Evolutionary conservation across 139 green algal genomes (phyloP).

Genomic region (Chlamydomonas eustigma): DNA sequence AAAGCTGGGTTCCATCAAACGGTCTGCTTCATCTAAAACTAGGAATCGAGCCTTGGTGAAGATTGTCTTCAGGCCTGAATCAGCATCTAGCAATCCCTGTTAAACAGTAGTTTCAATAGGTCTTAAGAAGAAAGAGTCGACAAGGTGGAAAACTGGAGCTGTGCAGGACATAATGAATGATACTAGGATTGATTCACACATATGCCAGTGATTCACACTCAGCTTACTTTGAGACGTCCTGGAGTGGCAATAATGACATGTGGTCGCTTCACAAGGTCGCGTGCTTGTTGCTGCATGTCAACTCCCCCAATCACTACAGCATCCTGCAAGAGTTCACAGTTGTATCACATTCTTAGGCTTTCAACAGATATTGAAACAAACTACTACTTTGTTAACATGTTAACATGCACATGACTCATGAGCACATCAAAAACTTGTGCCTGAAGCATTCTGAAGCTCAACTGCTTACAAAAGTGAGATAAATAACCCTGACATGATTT

Average conservation of each 20-base stretch:
- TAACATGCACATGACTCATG: too few relatives aligned
- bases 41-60: slow-evolving; percentile 54
- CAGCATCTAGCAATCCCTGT: slow-evolving; percentile 47
- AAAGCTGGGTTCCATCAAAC: slow-evolving; percentile 85
- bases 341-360: too few relatives aligned
- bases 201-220: neutral
- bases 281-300: slow-evolving; percentile 77
- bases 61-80: slow-evolving; percentile 87
- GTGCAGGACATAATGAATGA: too few relatives aligned
- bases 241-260: slow-evolving; percentile 96
- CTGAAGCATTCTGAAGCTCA: too few relatives aligned
- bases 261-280: slow-evolving; percentile 65
- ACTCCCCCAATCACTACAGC: slow-evolving; percentile 86
- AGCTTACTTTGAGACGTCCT: slow-evolving; percentile 60
- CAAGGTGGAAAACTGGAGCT: too few relatives aligned
- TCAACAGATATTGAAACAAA: too few relatives aligned
- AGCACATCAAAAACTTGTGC: too few relatives aligned
- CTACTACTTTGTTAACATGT: too few relatives aligned
- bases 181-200: too few relatives aligned
- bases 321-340: too few relatives aligned
- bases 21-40: slow-evolving; percentile 94
- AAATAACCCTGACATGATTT: too few relatives aligned
- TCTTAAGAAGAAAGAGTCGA: neutral
- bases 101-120: neutral
- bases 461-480: too few relatives aligned